Evolutionary conservation across 2,329 filamentous ascomycete species (phyloP).

Genomic region (Pseudogymnoascus pannorum): DNA sequence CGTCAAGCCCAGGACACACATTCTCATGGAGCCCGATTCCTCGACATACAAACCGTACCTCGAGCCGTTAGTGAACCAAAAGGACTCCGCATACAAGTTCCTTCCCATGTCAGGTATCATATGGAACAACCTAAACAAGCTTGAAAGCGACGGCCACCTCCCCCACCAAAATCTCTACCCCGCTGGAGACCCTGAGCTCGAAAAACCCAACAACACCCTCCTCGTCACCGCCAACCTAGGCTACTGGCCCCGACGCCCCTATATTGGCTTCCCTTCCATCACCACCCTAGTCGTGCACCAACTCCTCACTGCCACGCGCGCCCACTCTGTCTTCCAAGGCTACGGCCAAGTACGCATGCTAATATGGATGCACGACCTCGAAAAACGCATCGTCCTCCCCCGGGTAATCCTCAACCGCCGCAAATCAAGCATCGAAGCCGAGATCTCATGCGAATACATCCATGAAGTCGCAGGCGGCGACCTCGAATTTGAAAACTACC

Average conservation of each 20-base stretch:
- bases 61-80: constrained; percentile 44
- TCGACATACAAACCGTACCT: constrained; percentile 52
- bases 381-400: constrained; percentile 54
- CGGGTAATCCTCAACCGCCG: constrained; percentile 47
- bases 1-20: constrained; percentile 71
- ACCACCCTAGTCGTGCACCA: constrained; percentile 53
- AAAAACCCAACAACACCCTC: constrained; percentile 59
- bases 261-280: constrained; percentile 47
- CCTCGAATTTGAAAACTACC: constrained; percentile 20
- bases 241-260: constrained; percentile 43
- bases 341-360: constrained; percentile 78
- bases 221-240: constrained; percentile 65
- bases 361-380: constrained; percentile 58
- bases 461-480: constrained; percentile 46
- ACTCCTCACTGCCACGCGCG: constrained; percentile 51
- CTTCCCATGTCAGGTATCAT: constrained; percentile 51
- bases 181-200: constrained; percentile 32
- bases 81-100: constrained; percentile 41
- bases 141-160: constrained; percentile 45
- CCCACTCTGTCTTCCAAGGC: constrained; percentile 56
- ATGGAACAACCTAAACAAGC: constrained; percentile 49
- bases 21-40: constrained; percentile 70
- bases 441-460: constrained; percentile 53
- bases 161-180: constrained; percentile 43
- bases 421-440: constrained; percentile 50